phyloP scores from a whole-genome alignment of 2,329 filamentous ascomycete species.

The Fusarium devonianum region DNA sequence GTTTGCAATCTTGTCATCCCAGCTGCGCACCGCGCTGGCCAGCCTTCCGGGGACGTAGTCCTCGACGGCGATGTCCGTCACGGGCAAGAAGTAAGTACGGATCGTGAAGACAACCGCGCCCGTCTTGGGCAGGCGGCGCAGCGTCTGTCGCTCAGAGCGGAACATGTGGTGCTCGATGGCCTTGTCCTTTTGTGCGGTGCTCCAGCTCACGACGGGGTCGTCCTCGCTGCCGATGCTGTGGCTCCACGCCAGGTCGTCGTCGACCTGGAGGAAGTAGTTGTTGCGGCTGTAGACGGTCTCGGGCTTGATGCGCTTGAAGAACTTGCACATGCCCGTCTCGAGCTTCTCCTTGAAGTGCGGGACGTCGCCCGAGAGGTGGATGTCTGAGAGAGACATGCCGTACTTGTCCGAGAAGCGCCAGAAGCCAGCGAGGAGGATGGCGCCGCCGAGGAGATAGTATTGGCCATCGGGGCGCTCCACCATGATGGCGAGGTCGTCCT shows the following conservation, averaged over 20 bases:
- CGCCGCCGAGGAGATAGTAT: constrained; percentile 81
- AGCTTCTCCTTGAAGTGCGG: constrained; percentile 75
- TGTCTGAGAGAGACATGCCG: constrained; percentile 79
- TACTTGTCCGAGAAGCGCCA: constrained; percentile 84
- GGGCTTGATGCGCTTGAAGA: constrained; percentile 75
- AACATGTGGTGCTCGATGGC: constrained; percentile 79
- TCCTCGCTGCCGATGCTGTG: constrained; percentile 79
- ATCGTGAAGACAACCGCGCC: constrained; percentile 76
- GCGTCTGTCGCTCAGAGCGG: constrained; percentile 75
- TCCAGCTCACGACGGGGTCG: constrained; percentile 69
- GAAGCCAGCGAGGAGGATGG: constrained; percentile 80
- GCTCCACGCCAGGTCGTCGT: constrained; percentile 79
- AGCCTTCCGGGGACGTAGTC: constrained; percentile 79
- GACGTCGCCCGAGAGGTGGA: constrained; percentile 80
- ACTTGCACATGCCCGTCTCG: constrained; percentile 80
- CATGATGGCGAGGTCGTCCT: constrained; percentile 88
- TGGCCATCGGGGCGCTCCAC: constrained; percentile 77
- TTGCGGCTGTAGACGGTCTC: constrained; percentile 71
- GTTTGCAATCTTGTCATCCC: constrained; percentile 76
- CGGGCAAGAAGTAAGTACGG: constrained; percentile 78
- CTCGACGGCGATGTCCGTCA: constrained; percentile 72
- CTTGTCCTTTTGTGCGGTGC: constrained; percentile 75
- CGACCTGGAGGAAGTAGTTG: constrained; percentile 90
- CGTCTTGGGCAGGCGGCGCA: constrained; percentile 67
- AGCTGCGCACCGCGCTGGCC: constrained; percentile 80